Evolutionary conservation across 179 eudicot genomes (phyloP).

Genomic region (Heliamphora pulchella): DNA sequence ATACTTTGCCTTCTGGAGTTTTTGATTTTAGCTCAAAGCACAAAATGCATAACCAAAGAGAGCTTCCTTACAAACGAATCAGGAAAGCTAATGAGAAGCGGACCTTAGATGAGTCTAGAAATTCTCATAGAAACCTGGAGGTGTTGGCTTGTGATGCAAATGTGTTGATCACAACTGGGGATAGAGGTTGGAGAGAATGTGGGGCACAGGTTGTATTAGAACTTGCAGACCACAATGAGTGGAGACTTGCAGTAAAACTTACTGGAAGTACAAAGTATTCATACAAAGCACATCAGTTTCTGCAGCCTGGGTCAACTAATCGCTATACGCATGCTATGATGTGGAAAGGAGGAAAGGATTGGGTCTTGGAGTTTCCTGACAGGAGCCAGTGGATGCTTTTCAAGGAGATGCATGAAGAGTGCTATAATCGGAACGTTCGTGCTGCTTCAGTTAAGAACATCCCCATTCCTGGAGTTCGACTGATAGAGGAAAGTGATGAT

Average conservation of each 20-base stretch:
- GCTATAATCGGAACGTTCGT: constrained; percentile 74
- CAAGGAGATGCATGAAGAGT: constrained; percentile 93
- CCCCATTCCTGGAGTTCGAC: constrained; percentile 87
- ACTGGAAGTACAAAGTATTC: constrained; percentile 58
- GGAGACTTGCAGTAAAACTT: constrained; percentile 70
- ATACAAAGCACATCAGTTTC: constrained; percentile 65
- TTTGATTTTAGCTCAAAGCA: constrained; percentile 34
- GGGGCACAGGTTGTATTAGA: constrained; percentile 75
- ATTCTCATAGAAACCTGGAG: constrained; percentile 45
- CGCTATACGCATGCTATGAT: constrained; percentile 97
- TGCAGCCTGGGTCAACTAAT: constrained; percentile 78
- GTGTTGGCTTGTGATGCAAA: constrained; percentile 64
- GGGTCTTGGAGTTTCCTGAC: constrained; percentile 83
- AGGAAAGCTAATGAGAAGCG: constrained; percentile 67
- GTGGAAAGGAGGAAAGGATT: constrained; percentile 97
- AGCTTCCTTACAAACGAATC: constrained; percentile 57
- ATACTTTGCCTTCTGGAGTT: constrained; percentile 60
- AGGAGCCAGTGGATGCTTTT: constrained; percentile 78
- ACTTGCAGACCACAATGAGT: constrained; percentile 64
- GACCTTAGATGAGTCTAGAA: constrained; percentile 40
- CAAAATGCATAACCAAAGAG: constrained; percentile 33
- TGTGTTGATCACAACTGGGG: constrained; percentile 55
- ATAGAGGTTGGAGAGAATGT: constrained; percentile 83
- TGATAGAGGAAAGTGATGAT: constrained; percentile 63
- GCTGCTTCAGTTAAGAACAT: constrained; percentile 89